These are phyloP conservation scores for Hypoxylon sp. DNA, from an alignment of 2,329 filamentous ascomycete species.

Conservation along the genomic window DNA sequence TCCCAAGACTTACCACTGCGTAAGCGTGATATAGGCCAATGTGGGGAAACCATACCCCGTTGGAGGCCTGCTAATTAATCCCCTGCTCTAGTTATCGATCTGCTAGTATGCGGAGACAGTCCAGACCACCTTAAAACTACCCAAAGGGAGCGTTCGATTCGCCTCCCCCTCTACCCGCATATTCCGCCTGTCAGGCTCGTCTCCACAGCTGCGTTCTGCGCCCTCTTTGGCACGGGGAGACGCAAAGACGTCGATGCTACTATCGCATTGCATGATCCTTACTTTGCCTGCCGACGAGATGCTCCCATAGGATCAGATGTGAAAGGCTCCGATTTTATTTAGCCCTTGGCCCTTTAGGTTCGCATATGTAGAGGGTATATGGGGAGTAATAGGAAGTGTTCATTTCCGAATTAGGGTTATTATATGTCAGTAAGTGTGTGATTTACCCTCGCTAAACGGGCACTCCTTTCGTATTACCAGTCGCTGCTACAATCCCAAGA, in stretches of 20 bases:
- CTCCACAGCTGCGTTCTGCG: conserved; percentile 32
- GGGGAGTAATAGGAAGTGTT: conserved; percentile 15
- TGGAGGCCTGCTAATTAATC: conserved; percentile 32
- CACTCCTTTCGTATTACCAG: conserved; percentile 22
- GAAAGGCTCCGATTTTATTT: conserved; percentile 28
- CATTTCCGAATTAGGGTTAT: conserved; percentile 18
- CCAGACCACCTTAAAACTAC: conserved; percentile 33
- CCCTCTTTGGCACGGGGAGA: conserved; percentile 35
- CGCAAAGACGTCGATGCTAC: conserved; percentile 30
- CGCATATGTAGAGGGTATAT: conserved; percentile 5
- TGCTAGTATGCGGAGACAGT: conserved; percentile 33
- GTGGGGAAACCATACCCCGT: conserved; percentile 38
- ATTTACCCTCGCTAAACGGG: conserved; percentile 31
- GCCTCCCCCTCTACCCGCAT: conserved; percentile 33
- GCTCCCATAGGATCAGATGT: conserved; percentile 24
- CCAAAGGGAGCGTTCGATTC: conserved; percentile 25
- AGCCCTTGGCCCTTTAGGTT: conserved; percentile 23
- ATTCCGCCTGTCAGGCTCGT: conserved; percentile 38
- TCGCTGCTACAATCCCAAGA: conserved; percentile 21
- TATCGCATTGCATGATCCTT: conserved; percentile 34
- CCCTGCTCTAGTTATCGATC: conserved; percentile 34
- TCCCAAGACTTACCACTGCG: conserved; percentile 25
- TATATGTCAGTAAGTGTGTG: conserved; percentile 29
- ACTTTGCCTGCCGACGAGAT: conserved; percentile 16
- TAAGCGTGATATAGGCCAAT: conserved; percentile 34